Conservation (phyloP, 2,329 filamentous ascomycete genomes). For the Beauveria caledonica region DNA sequence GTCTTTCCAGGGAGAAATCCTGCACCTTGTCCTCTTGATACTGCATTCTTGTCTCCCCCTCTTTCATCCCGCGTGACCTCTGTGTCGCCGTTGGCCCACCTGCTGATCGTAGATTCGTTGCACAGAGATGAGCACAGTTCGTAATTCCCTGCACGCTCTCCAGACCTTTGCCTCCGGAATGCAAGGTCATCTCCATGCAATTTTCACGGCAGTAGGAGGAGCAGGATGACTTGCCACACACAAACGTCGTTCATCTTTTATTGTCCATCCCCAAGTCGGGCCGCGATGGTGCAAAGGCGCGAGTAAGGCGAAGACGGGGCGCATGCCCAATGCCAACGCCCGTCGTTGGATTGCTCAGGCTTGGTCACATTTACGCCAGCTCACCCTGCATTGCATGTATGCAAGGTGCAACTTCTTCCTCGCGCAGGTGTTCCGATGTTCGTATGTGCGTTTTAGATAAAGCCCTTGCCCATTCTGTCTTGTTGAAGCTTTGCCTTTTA, state of each 20-base stretch:
- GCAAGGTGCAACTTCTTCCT: neutral
- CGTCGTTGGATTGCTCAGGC: neutral
- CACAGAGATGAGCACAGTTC: neutral
- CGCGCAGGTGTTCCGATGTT: neutral
- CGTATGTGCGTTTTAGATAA: neutral
- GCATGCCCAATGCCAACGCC: neutral
- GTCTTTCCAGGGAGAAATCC: neutral
- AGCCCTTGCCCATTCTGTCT: neutral
- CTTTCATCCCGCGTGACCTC: neutral
- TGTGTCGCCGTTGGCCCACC: neutral
- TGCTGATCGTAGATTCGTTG: neutral
- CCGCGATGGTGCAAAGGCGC: neutral
- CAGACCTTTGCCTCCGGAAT: neutral
- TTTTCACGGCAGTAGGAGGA: neutral
- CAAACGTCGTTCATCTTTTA: neutral
- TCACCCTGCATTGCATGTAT: neutral
- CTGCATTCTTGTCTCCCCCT: neutral
- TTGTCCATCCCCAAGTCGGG: neutral
- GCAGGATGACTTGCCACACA: neutral
- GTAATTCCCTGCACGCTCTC: neutral
- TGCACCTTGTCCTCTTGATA: neutral
- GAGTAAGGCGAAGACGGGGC: neutral
- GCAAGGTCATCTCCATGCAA: conserved; percentile 1
- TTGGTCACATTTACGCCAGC: neutral
- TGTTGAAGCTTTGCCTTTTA: neutral